A percentile compares a stretch with the other conserved stretches of the same genome.
phyloP scores from a whole-genome alignment of 2,329 filamentous ascomycete genomes.

The Clarireedia paspali region DNA sequence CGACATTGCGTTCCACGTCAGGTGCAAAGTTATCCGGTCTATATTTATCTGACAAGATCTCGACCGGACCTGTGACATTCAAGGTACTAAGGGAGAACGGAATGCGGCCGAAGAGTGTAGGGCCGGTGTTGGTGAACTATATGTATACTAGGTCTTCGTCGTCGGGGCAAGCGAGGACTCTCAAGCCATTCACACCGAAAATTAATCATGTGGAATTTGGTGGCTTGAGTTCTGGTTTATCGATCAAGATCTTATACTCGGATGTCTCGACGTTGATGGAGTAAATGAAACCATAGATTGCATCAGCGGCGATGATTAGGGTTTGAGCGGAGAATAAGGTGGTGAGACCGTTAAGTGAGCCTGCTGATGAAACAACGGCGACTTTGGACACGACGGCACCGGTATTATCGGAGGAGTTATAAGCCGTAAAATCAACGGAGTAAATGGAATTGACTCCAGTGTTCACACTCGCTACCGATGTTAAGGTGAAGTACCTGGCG shows the following conservation, averaged over 20 bases:
- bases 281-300: slow-evolving; percentile 21
- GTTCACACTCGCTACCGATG: background rate
- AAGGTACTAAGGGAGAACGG: slow-evolving; percentile 10
- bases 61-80: slow-evolving; percentile 4
- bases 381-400: slow-evolving; percentile 9
- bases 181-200: slow-evolving; percentile 14
- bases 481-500: slow-evolving; percentile 19
- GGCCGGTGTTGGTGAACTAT: slow-evolving; percentile 13
- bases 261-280: slow-evolving; percentile 22
- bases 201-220: background rate
- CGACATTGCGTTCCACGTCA: slow-evolving; percentile 4
- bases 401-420: background rate
- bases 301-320: slow-evolving; percentile 24
- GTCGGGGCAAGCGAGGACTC: slow-evolving; percentile 1
- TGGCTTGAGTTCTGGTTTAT: slow-evolving; percentile 18
- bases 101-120: slow-evolving; percentile 14
- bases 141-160: slow-evolving; percentile 8
- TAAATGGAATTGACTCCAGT: slow-evolving; percentile 16
- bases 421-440: slow-evolving; percentile 11
- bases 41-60: slow-evolving; percentile 9
- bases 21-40: slow-evolving; percentile 14
- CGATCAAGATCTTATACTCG: slow-evolving; percentile 13
- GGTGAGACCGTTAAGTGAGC: slow-evolving; percentile 22
- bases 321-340: slow-evolving; percentile 11
- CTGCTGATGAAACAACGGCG: slow-evolving; percentile 15